Base-by-base conservation (phyloP, 805 yeast genomes). In the Wickerhamomyces canadensis region DNA sequence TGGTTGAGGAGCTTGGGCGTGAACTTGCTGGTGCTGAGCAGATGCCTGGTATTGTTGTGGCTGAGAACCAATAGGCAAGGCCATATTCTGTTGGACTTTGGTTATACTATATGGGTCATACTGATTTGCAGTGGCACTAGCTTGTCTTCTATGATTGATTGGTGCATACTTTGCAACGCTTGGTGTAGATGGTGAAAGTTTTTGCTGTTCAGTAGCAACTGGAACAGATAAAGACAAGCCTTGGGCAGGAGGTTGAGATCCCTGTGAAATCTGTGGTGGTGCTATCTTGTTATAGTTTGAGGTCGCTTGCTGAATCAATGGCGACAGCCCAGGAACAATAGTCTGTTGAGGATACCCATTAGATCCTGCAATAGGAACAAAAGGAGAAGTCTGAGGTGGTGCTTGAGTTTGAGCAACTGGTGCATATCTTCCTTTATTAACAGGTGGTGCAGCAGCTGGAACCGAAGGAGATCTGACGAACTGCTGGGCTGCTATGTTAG, bases 101-200 rank as follows among this genome's bases (percentile, higher is more conserved):
- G 49, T 37, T 17, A 51, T 33, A 34, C 55, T 50, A 28, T 45
- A 30, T 17, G 59, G 58, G 38, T 53, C 59, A 34, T 54, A 54
- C 26, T 50, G 50, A 22, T 52, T 48, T 11, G 59, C 59, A 30
- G 57, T 48, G 2, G 50, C 33, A 27, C 57, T 52, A 14, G 55
- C 41, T 27, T 53, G 57, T 49, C 58, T 47, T 36, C 40, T 50
- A 25, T 54, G 59, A 25, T 47, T 53, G 38, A 53, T 61, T 28
- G 72, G 70, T 3, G 71, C 70, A 51, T 67, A 65, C 37, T 53
- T 65, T 0, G 66, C 51, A 10, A 60, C 55, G 31, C 40, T 42
- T 25, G 52, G 44, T 6, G 54, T 17, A 8, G 28, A n/a, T 8
- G 53, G 52, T 3, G 54, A 47, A 22, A 41, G 34, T 1, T 25